Evolutionary conservation across 768 basidiomycete genomes (phyloP).

Genomic region (Amanita rimosa): DNA sequence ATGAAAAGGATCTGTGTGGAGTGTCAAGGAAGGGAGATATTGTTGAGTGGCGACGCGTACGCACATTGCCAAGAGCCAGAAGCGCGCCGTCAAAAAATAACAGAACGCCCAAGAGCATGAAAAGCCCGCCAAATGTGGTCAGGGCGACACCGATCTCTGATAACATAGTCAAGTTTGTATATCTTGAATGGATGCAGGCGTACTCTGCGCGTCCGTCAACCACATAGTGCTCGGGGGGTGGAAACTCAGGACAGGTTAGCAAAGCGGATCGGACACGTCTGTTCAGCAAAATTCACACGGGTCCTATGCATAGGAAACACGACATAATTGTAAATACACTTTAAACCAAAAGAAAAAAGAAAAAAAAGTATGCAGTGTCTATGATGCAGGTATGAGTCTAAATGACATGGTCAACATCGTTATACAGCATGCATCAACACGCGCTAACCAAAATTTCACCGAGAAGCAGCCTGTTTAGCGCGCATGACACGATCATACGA

Average conservation of each 20-base stretch:
- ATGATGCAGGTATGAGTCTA: not conserved
- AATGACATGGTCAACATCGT: not conserved
- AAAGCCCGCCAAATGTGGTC: conserved; percentile 88
- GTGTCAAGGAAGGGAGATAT: not conserved
- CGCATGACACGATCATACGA: conserved; percentile 55
- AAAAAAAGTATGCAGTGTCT: not conserved
- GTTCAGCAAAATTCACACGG: conserved; percentile 1
- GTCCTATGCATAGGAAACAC: not conserved
- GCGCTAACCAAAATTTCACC: conserved; percentile 8
- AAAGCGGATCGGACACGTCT: not conserved
- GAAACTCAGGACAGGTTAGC: conserved; percentile 3
- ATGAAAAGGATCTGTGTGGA: conserved; percentile 76
- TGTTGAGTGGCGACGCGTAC: conserved; percentile 1
- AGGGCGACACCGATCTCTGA: conserved; percentile 93
- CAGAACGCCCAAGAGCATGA: conserved; percentile 94
- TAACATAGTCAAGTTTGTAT: not conserved
- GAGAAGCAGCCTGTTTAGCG: conserved; percentile 33
- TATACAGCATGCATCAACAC: not conserved
- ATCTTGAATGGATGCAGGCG: conserved; percentile 10
- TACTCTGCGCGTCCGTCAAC: conserved; percentile 59
- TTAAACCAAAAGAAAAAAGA: not conserved
- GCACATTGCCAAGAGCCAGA: conserved; percentile 92
- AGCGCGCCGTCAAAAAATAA: conserved; percentile 95
- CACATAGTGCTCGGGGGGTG: conserved; percentile 33
- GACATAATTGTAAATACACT: not conserved